Percentiles rank a stretch among this genome's conserved stretches.
These are phyloP conservation scores for Rhodomyrtus tomentosa DNA, from an alignment of 345 rosid species.

Conservation along the genomic window DNA sequence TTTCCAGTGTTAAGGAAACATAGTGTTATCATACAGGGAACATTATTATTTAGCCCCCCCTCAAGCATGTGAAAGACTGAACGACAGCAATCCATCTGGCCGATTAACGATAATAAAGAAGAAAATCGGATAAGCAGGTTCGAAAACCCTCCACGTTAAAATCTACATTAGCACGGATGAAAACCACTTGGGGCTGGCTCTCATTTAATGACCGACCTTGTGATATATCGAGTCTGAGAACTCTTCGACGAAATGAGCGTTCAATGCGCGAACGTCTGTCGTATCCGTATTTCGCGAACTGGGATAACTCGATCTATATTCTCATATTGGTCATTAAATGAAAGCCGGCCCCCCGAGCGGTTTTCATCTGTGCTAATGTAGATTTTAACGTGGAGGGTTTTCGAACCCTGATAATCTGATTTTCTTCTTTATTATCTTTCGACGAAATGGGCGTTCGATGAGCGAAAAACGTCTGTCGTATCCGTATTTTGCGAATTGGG, in stretches of 20 bases:
- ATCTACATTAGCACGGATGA: background rate
- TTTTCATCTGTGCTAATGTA: too few species aligned
- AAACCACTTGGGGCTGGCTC: fast-evolving
- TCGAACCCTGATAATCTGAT: too few species aligned
- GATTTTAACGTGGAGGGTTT: too few species aligned
- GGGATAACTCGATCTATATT: background rate
- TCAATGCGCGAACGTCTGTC: too few species aligned
- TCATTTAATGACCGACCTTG: background rate
- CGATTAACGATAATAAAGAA: background rate
- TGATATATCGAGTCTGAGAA: background rate
- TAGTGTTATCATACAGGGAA: background rate
- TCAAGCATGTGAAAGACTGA: background rate
- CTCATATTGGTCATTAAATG: too few species aligned
- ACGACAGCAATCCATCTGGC: background rate
- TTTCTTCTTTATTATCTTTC: too few species aligned
- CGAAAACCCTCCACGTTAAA: background rate
- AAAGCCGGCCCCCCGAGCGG: too few species aligned
- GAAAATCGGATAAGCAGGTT: background rate
- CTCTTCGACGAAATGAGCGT: background rate
- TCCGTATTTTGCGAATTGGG: background rate
- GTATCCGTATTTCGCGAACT: background rate
- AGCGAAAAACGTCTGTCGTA: background rate
- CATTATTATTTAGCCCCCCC: background rate
- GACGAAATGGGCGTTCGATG: background rate
- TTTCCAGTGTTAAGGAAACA: background rate